Evolutionary conservation across 169 alveolate genomes (phyloP).

Genomic region (Cyclospora cayetanensis): DNA sequence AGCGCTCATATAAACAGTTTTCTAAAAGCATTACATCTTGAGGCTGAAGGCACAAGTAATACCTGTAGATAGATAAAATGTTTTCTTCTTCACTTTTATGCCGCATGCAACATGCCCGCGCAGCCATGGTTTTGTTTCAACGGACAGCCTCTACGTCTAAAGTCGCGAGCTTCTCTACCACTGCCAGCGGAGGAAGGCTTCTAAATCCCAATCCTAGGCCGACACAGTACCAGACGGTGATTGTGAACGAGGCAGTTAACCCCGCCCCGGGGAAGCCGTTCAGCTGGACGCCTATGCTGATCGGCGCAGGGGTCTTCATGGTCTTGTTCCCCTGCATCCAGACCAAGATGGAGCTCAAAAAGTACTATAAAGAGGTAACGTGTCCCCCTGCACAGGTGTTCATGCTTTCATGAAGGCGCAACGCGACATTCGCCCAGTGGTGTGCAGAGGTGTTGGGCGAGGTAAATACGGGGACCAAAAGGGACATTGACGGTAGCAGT

Average conservation of each 20-base stretch:
- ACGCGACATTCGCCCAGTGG: too few relatives aligned
- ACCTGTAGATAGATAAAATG: too few relatives aligned
- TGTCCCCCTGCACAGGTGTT: too few relatives aligned
- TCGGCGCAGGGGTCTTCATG: slow-evolving; percentile 20
- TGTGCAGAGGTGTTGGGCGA: too few relatives aligned
- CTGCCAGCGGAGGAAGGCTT: background rate
- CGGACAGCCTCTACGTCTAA: background rate
- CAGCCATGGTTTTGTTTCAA: background rate
- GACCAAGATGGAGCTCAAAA: slow-evolving; percentile 11
- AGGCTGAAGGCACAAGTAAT: too few relatives aligned
- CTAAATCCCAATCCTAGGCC: slow-evolving; percentile 24
- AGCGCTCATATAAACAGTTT: too few relatives aligned
- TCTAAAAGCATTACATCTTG: too few relatives aligned
- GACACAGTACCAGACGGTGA: slow-evolving; percentile 28
- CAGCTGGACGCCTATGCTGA: background rate
- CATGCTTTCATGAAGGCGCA: too few relatives aligned
- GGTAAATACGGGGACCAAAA: too few relatives aligned
- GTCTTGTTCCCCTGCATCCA: slow-evolving; percentile 34
- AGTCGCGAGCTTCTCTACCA: background rate
- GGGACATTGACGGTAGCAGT: too few relatives aligned
- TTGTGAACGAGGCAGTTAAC: slow-evolving; percentile 31
- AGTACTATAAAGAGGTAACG: slow-evolving; percentile 26
- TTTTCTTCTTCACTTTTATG: background rate
- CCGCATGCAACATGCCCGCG: slow-evolving; percentile 16
- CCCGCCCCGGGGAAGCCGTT: slow-evolving; percentile 22